These are phyloP conservation scores for Bjerkandera adusta DNA, from an alignment of 1,284 basidiomycete genomes.

Conservation along the genomic window DNA sequence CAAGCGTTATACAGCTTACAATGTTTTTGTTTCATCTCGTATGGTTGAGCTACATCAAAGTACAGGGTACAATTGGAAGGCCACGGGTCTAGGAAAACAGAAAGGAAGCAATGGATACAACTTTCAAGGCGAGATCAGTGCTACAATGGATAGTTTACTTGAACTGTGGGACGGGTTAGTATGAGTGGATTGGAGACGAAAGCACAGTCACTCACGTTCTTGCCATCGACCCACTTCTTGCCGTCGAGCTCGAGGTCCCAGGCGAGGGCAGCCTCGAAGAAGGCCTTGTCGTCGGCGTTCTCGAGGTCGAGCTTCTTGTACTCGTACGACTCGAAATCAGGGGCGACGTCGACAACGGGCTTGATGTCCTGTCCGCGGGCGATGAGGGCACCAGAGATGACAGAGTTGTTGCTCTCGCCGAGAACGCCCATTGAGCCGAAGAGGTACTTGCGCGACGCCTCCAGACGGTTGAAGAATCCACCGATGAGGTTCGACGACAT, in stretches of 20 bases:
- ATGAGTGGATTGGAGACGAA: conserved; percentile 1
- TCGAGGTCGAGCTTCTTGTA: conserved; percentile 73
- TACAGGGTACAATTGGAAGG: conserved; percentile 11
- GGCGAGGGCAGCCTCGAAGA: conserved; percentile 87
- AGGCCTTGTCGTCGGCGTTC: conserved; percentile 75
- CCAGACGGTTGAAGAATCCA: conserved; percentile 96
- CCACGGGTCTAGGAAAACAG: conserved; percentile 14
- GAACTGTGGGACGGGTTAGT: conserved; percentile 24
- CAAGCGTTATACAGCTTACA: too few relatives aligned
- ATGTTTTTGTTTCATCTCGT: conserved; percentile 6
- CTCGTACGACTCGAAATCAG: conserved; percentile 90
- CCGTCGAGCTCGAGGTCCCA: conserved; percentile 89
- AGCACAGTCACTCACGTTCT: conserved; percentile 54
- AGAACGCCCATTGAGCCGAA: conserved; percentile 94
- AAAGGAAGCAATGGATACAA: conserved; percentile 16
- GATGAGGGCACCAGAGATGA: conserved; percentile 83
- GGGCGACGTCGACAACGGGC: conserved; percentile 80
- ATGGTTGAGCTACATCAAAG: conserved; percentile 7
- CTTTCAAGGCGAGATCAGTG: conserved; percentile 3
- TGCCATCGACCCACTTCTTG: conserved; percentile 86
- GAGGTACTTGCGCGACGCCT: conserved; percentile 93
- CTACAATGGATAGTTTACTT: conserved; percentile 25
- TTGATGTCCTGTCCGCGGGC: conserved; percentile 72
- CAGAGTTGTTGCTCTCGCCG: conserved; percentile 73
- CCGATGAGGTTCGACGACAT: conserved; percentile 91